These are phyloP conservation scores for Tremellales sp. DNA, from an alignment of 1,284 basidiomycete species.

Conservation along the genomic window DNA sequence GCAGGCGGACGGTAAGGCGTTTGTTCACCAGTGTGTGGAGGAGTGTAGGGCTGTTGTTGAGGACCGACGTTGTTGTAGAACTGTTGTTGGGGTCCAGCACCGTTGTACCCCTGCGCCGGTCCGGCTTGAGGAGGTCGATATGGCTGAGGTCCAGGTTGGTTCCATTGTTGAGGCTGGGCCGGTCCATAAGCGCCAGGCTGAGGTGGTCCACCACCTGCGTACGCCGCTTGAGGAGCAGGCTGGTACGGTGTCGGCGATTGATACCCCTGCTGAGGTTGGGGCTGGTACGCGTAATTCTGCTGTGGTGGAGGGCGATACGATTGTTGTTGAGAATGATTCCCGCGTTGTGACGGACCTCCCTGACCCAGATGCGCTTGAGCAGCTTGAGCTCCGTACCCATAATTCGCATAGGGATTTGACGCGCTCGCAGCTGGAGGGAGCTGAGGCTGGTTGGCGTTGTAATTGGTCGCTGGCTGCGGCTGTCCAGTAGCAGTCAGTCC, in stretches of 20 bases:
- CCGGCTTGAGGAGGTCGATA: slow-evolving; percentile 12
- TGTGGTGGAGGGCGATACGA: slow-evolving; percentile 7
- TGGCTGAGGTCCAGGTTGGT: slow-evolving; percentile 5
- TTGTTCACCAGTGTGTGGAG: slow-evolving; percentile 3
- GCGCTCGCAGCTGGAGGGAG: slow-evolving; percentile 11
- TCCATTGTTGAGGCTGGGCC: slow-evolving; percentile 5
- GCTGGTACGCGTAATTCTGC: not conserved
- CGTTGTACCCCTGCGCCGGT: slow-evolving; percentile 4
- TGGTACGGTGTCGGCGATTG: slow-evolving; percentile 5
- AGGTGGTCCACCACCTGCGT: not conserved
- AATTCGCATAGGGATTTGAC: slow-evolving; percentile 42
- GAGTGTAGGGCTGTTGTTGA: slow-evolving; percentile 22
- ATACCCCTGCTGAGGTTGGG: slow-evolving; percentile 7
- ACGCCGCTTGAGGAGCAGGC: slow-evolving; percentile 2
- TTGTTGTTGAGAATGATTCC: slow-evolving; percentile 4
- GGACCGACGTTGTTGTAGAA: slow-evolving; percentile 12
- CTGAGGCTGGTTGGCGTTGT: slow-evolving; percentile 6
- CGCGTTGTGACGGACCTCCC: not conserved
- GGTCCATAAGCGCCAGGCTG: slow-evolving; percentile 7
- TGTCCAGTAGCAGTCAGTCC: slow-evolving; percentile 16
- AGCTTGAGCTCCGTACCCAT: slow-evolving; percentile 40
- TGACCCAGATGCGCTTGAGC: not conserved
- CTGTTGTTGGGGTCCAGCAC: slow-evolving; percentile 9
- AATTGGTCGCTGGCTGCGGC: slow-evolving; percentile 13
- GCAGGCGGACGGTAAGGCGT: slow-evolving; percentile 16